Conservation (phyloP, 2,329 filamentous ascomycete species). For the Colletotrichum karsti region DNA sequence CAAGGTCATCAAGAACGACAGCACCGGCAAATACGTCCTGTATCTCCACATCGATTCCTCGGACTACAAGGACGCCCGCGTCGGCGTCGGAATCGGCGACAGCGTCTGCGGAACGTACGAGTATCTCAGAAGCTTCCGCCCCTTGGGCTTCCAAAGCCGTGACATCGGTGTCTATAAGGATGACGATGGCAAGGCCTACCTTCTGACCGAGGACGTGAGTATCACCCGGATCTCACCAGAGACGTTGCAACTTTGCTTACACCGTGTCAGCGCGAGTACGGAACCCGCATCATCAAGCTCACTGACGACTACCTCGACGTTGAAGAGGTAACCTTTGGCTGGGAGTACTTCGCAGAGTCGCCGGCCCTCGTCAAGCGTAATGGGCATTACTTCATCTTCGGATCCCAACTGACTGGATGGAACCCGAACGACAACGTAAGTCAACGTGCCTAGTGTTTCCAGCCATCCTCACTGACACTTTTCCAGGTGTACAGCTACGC, state of each 20-base stretch:
- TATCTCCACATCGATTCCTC: conserved; percentile 73
- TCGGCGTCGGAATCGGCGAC: conserved; percentile 68
- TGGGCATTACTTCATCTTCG: conserved; percentile 72
- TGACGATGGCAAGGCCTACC: conserved; percentile 66
- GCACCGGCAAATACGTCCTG: conserved; percentile 72
- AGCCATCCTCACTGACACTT: neutral
- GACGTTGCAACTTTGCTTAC: neutral
- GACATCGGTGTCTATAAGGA: conserved; percentile 71
- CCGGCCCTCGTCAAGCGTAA: conserved; percentile 70
- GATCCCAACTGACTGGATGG: conserved; percentile 65
- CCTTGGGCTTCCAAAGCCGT: conserved; percentile 49
- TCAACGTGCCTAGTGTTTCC: neutral
- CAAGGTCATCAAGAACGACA: conserved; percentile 73
- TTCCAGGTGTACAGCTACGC: conserved; percentile 61
- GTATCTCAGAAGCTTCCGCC: conserved; percentile 43
- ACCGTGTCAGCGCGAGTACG: conserved; percentile 20
- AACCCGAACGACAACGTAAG: conserved; percentile 69
- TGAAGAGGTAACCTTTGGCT: conserved; percentile 56
- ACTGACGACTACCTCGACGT: conserved; percentile 66
- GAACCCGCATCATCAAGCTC: conserved; percentile 60
- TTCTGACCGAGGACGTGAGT: conserved; percentile 70
- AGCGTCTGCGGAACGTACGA: conserved; percentile 68
- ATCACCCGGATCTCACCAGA: neutral
- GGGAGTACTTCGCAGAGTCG: conserved; percentile 64
- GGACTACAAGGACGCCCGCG: conserved; percentile 69